A percentile compares a stretch with the other conserved stretches of the same genome.
Evolutionary conservation across 139 green algal genomes (phyloP).

Genomic region (Nannochloris sp.): DNA sequence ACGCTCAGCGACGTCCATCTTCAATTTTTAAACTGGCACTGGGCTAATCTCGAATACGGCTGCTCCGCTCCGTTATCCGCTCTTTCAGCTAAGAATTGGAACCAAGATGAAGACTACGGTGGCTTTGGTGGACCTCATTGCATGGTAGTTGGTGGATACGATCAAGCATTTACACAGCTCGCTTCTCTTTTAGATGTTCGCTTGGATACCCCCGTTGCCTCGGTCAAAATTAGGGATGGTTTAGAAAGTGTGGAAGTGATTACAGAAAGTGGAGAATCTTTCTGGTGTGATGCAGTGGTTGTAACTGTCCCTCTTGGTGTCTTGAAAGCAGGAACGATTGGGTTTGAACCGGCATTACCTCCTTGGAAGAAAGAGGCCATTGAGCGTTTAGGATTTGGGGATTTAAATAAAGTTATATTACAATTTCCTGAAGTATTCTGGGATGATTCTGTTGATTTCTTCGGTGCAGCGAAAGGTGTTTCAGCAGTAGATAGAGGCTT

Average conservation of each 20-base stretch:
- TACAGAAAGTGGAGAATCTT: conserved; percentile 23
- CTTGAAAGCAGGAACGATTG: conserved; percentile 50
- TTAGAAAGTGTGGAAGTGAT: background rate
- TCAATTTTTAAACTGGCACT: conserved; percentile 75
- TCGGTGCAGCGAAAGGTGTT: conserved; percentile 49
- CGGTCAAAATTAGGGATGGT: conserved; percentile 1
- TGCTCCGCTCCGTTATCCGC: conserved; percentile 48
- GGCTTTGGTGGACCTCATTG: conserved; percentile 82
- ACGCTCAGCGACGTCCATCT: conserved; percentile 23
- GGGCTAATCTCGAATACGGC: conserved; percentile 84
- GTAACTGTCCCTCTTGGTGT: conserved; percentile 68
- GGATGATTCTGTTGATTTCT: conserved; percentile 66
- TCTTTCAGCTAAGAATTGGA: conserved; percentile 70
- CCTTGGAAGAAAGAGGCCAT: conserved; percentile 64
- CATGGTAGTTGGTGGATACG: conserved; percentile 76
- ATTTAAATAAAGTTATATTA: conserved; percentile 82
- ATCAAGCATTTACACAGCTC: conserved; percentile 16
- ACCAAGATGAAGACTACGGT: conserved; percentile 79
- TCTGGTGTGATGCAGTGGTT: conserved; percentile 45
- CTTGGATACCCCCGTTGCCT: conserved; percentile 14
- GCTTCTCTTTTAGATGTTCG: conserved; percentile 38
- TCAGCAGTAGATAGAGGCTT: conserved; percentile 33
- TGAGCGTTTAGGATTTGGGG: conserved; percentile 64
- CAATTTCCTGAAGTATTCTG: conserved; percentile 79
- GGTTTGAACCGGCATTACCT: conserved; percentile 66